Evolutionary conservation across 345 rosid genomes (phyloP).

Genomic region (Mangifera indica): DNA sequence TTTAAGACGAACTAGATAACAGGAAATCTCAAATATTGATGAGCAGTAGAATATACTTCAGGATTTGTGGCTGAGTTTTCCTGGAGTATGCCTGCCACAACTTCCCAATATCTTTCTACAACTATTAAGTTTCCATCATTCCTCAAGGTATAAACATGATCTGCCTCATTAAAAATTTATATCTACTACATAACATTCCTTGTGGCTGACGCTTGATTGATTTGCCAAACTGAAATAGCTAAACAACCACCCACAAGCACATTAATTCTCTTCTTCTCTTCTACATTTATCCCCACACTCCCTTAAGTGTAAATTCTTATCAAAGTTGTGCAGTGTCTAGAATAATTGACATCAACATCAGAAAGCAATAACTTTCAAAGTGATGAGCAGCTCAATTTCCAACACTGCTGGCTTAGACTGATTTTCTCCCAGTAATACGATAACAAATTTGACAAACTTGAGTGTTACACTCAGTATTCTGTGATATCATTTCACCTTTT

Average conservation of each 20-base stretch:
- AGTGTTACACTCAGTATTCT: not conserved
- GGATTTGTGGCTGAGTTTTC: conserved; percentile 24
- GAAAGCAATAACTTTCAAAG: conserved; percentile 11
- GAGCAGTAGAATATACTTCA: conserved; percentile 8
- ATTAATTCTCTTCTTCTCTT: not conserved
- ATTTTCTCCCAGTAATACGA: conserved; percentile 9
- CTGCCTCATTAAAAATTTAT: conserved; percentile 10
- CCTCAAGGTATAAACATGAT: conserved; percentile 8
- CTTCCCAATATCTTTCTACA: conserved; percentile 12
- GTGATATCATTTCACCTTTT: conserved; percentile 20
- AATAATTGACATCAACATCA: conserved; percentile 17
- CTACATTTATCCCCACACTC: not conserved
- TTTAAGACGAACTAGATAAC: not conserved
- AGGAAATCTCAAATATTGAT: conserved; percentile 2
- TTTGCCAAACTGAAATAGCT: conserved; percentile 9
- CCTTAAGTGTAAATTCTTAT: not conserved
- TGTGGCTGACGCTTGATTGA: conserved; percentile 18
- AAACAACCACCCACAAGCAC: not conserved
- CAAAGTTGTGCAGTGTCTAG: conserved; percentile 5
- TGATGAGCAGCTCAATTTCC: conserved; percentile 22
- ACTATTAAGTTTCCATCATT: conserved; percentile 27
- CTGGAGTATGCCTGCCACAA: conserved; percentile 6
- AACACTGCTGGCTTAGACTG: conserved; percentile 5
- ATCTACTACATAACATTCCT: conserved; percentile 3
- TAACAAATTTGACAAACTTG: conserved; percentile 15